These are phyloP conservation scores for Halophytophthora polymorphica DNA, from an alignment of 352 stramenopile genomes.

Conservation along the genomic window DNA sequence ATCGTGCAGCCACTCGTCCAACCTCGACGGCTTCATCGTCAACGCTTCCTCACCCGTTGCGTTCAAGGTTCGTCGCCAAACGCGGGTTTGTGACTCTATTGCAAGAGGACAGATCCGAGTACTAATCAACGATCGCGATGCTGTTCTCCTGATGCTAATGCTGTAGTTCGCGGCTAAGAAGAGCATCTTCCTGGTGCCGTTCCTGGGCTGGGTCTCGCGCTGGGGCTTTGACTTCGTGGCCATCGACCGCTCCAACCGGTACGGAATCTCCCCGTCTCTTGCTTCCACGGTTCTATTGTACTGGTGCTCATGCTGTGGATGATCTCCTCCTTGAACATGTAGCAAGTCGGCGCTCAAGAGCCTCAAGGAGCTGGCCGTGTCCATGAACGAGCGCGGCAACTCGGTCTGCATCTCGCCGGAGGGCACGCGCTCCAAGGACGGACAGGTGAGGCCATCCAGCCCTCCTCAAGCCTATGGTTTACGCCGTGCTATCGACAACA, in stretches of 20 bases:
- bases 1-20: conserved; percentile 61
- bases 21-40: conserved; percentile 83
- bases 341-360: conserved; percentile 64
- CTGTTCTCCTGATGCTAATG: neutral
- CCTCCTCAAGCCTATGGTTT: neutral
- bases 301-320: too few relatives aligned
- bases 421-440: conserved; percentile 80
- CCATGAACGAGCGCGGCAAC: conserved; percentile 67
- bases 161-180: conserved; percentile 84
- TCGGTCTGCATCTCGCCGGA: conserved; percentile 84
- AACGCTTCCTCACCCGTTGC: conserved; percentile 63
- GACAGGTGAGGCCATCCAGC: conserved; percentile 35
- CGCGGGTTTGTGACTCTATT: too few relatives aligned
- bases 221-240: conserved; percentile 80
- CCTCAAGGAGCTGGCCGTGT: conserved; percentile 60
- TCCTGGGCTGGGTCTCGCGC: conserved; percentile 67
- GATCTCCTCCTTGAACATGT: too few relatives aligned
- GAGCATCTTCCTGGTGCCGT: conserved; percentile 76
- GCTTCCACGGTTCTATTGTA: too few relatives aligned
- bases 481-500: neutral
- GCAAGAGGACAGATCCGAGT: too few relatives aligned
- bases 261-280: conserved; percentile 3
- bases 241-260: conserved; percentile 76
- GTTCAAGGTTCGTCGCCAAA: conserved; percentile 49
- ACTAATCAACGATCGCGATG: too few relatives aligned